phyloP scores from a whole-genome alignment of 2,329 filamentous ascomycete species.

The Cercospora sp. region DNA sequence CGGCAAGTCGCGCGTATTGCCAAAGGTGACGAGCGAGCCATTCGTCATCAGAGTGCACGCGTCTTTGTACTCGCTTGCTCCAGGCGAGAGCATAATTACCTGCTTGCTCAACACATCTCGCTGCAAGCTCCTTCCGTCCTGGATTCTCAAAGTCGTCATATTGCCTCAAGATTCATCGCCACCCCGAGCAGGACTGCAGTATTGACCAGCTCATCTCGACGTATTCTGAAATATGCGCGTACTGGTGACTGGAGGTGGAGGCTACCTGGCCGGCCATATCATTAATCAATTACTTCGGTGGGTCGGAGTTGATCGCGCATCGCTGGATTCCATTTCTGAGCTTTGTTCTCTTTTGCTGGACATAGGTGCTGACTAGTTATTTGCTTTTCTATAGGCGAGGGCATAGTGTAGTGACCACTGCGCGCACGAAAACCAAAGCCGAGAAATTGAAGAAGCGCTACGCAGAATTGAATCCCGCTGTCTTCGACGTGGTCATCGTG shows the following conservation, averaged over 20 bases:
- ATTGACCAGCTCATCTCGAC: background rate
- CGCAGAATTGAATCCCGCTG: slow-evolving; percentile 27
- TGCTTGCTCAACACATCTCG: background rate
- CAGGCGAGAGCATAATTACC: background rate
- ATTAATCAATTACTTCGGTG: slow-evolving; percentile 5
- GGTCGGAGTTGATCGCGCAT: background rate
- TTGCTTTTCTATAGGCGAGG: background rate
- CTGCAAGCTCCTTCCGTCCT: background rate
- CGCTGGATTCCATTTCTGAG: background rate
- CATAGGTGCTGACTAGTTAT: background rate
- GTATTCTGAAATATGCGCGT: background rate
- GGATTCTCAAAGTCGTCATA: background rate
- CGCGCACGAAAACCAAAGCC: slow-evolving; percentile 25
- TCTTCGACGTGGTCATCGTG: slow-evolving; percentile 42
- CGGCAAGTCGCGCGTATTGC: background rate
- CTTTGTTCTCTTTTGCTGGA: background rate
- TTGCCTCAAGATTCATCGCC: background rate
- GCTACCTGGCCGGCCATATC: slow-evolving; percentile 4
- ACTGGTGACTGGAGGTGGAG: slow-evolving; percentile 3
- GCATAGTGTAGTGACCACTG: slow-evolving; percentile 33
- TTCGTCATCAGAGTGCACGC: background rate
- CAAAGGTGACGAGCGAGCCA: background rate
- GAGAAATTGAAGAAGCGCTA: slow-evolving; percentile 28
- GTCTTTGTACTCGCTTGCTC: background rate
- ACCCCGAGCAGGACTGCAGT: background rate